Evolutionary conservation across 2,329 filamentous ascomycete species (phyloP), one percentile per base, ranked within the genome.

Genomic region (Alternaria longipes): DNA sequence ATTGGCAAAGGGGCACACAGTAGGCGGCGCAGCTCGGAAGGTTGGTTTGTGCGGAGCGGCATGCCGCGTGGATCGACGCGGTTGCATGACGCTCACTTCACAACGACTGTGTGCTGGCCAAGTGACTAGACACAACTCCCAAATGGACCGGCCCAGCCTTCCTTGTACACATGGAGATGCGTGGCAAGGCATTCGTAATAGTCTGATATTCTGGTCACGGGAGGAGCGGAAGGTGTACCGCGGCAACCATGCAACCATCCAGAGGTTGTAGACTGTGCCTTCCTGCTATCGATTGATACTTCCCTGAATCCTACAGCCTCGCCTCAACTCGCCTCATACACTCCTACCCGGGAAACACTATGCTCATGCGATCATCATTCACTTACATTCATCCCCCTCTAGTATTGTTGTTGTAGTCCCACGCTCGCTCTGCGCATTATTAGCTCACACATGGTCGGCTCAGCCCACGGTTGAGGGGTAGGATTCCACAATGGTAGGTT

Each of bases 401-500:
- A 20, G 20, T 45, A 58, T 64, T 55, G 41, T 22, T 56, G 52
- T 26, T 42, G 34, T 55, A 44, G n/a, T 16, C 47, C 32, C 18
- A 24, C 18, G 11, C 36, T 54, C 41, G 30, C 50, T 53, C 44
- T 44, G 41, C 36, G 40, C 49, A 32, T 62, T 59, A 54, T 38
- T 56, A 54, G 12, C 47, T 40, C 30, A n/a, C 36, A 45, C 32
- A 61, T 58, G 54, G 54, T 42, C 44, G n/a, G 59, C 42, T 55
- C 32, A 47, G 56, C 42, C 50, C 42, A 26, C 24, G 54, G 46
- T 51, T 57, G 64, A 60, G 58, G 64, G 59, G 59, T 58, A 53
- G 56, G n/a, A 44, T 41, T 54, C 54, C 58, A 63, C 40, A 51
- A 67, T 67, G 65, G 65, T 67, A 66, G 4, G 65, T 54, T 9